These are phyloP conservation scores for Mycena leptocephala DNA, from an alignment of 768 basidiomycete genomes.

Conservation along the genomic window DNA sequence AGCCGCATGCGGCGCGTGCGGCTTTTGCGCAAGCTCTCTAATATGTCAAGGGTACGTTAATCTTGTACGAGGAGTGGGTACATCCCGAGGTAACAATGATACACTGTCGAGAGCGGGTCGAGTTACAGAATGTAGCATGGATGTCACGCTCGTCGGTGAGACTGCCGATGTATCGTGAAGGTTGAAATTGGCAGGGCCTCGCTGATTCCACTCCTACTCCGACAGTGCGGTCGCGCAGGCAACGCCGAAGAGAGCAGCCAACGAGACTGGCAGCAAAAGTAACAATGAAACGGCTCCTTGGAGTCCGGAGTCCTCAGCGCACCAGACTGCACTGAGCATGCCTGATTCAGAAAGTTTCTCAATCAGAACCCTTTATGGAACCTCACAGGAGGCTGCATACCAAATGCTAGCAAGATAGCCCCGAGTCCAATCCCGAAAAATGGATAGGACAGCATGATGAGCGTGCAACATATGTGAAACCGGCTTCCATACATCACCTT, in stretches of 20 bases:
- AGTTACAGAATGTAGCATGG: too few species aligned
- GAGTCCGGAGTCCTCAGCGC: background rate
- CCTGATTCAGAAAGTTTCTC: background rate
- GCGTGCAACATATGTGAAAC: constrained; percentile 2
- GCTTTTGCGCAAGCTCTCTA: too few species aligned
- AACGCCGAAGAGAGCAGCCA: constrained; percentile 12
- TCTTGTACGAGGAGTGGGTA: too few species aligned
- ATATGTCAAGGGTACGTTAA: too few species aligned
- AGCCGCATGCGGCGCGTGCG: too few species aligned
- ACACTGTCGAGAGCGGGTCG: too few species aligned
- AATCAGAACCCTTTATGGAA: too few species aligned
- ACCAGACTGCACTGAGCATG: constrained; percentile 3
- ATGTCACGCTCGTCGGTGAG: too few species aligned
- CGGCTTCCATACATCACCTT: background rate
- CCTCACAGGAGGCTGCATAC: background rate
- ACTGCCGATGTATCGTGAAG: too few species aligned
- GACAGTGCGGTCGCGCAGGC: background rate
- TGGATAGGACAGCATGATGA: constrained; percentile 17
- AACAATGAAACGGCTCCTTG: background rate
- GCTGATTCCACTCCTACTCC: too few species aligned
- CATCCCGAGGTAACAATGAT: too few species aligned
- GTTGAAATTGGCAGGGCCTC: too few species aligned
- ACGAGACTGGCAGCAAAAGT: background rate
- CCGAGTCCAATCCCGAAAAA: constrained; percentile 10
- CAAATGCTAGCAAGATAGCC: background rate